phyloP scores from a whole-genome alignment of 768 basidiomycete species.

The Boletellus sp. region DNA sequence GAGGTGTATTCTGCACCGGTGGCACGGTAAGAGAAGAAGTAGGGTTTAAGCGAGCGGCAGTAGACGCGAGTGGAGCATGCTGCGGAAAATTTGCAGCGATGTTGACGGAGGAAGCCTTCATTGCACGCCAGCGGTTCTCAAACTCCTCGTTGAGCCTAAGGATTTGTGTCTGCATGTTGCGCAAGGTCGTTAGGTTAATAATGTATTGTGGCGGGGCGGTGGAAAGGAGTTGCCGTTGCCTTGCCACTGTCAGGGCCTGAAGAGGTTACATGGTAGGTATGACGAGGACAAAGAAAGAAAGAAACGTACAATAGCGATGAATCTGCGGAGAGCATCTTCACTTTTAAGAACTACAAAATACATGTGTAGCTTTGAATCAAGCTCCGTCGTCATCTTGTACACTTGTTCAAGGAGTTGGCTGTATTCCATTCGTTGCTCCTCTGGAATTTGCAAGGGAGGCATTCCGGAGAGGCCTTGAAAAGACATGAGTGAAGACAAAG shows the following conservation, averaged over 20 bases:
- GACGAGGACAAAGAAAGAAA: constrained; percentile 12
- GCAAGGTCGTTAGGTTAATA: constrained; percentile 37
- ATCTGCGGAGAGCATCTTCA: constrained; percentile 46
- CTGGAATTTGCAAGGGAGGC: constrained; percentile 39
- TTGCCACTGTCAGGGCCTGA: constrained; percentile 43
- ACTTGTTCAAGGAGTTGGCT: constrained; percentile 48
- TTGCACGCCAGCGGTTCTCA: constrained; percentile 25
- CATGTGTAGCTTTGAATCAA: constrained; percentile 50
- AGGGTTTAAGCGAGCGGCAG: constrained; percentile 2
- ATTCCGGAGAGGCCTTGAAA: constrained; percentile 36
- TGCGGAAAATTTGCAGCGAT: constrained; percentile 5
- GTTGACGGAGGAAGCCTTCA: constrained; percentile 16
- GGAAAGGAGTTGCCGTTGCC: constrained; percentile 28
- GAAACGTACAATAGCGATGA: constrained; percentile 51
- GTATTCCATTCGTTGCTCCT: constrained; percentile 54
- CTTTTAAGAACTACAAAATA: constrained; percentile 44
- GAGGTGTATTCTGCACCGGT: constrained; percentile 17
- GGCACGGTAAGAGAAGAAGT: constrained; percentile 15
- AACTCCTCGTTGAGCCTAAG: constrained; percentile 41
- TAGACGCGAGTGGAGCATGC: background rate
- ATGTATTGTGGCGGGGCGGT: constrained; percentile 30
- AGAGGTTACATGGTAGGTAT: constrained; percentile 8
- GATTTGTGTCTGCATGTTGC: constrained; percentile 43
- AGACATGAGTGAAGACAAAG: constrained; percentile 9
- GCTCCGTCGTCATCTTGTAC: constrained; percentile 40